phyloP scores from a whole-genome alignment of 2,329 filamentous ascomycete species.

The Colletotrichum cereale region DNA sequence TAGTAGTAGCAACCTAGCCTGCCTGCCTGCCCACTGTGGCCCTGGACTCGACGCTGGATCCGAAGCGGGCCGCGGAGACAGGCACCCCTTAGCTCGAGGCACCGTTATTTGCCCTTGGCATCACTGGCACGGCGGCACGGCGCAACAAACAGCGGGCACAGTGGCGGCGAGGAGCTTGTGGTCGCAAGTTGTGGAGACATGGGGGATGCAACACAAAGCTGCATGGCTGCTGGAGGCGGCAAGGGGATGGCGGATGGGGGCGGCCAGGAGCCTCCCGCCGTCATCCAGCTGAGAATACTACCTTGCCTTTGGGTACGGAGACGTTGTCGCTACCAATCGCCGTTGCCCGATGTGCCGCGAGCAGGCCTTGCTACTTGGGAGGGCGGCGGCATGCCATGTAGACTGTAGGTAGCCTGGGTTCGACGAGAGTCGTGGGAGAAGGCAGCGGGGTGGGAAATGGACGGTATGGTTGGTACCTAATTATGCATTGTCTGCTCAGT shows the following conservation, averaged over 20 bases:
- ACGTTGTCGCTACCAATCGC: constrained; percentile 32
- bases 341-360: neutral
- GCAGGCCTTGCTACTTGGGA: neutral
- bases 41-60: constrained; percentile 14
- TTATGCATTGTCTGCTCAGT: constrained; percentile 6
- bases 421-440: neutral
- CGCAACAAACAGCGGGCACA: constrained; percentile 18
- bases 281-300: constrained; percentile 35
- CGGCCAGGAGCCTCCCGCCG: constrained; percentile 37
- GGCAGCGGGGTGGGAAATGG: neutral
- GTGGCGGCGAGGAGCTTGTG: constrained; percentile 6
- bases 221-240: constrained; percentile 19
- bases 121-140: neutral
- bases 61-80: constrained; percentile 24
- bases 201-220: constrained; percentile 31
- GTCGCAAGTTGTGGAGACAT: constrained; percentile 21
- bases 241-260: constrained; percentile 25
- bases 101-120: constrained; percentile 7
- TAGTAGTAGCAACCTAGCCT: constrained; percentile 7
- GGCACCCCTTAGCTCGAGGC: constrained; percentile 1
- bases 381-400: neutral
- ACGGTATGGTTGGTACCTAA: no score
- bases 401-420: no score
- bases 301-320: constrained; percentile 20
- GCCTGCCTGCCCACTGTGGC: neutral